Base-by-base conservation (phyloP, 1,139 yeast genomes). In the Wickerhamomyces sp. region DNA sequence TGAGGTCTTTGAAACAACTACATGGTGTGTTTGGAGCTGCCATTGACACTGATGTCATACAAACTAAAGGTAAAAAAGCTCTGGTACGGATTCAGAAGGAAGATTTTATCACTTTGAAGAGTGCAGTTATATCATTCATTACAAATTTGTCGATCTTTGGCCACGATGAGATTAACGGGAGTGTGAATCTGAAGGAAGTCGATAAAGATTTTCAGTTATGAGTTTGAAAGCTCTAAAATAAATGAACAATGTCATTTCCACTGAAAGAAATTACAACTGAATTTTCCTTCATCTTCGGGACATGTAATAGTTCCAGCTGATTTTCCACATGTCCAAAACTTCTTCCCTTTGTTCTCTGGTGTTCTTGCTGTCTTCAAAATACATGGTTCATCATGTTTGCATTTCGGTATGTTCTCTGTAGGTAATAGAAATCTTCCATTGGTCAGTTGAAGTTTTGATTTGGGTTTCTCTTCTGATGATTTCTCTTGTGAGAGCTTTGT, bases 281-380 rank as follows among this genome's bases (percentile, higher is more conserved):
- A 58, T 10, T 58, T 58, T 8, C 45, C 32, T 37, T 61, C 57
- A 14, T 56, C 59, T 11, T 46, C 50, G 10, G 36, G 32, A 10
- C 33, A 31, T 8, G 33, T 27, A 1, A 54, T 44, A 35, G 55
- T 60, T 10, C 69, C 70, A 38, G 51, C 52, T 8, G 68, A 63
- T 48, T 68, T 64, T 0, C 69, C 53, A 57, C 88, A 81, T 36
- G 79, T 72, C 87, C 86, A 81, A 53, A 80, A 81, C 54, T 73
- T 77, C 47, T 65, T 71, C 0, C 86, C 86, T 46, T 69, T 78
- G 50, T 68, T 71, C 41, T 62, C 68, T 7, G 60, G 53, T 3
- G 73, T 75, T 49, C 64, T 72, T 1, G 80, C 72, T 0, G 82
- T 76, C 54, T 75, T 70, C 43, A 80, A 53, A 13, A 72, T 64